A percentile compares a stretch with the other conserved stretches of the same genome.
These are phyloP conservation scores for Suhomyces emberorum DNA, from an alignment of 805 yeast genomes.

Conservation along the genomic window DNA sequence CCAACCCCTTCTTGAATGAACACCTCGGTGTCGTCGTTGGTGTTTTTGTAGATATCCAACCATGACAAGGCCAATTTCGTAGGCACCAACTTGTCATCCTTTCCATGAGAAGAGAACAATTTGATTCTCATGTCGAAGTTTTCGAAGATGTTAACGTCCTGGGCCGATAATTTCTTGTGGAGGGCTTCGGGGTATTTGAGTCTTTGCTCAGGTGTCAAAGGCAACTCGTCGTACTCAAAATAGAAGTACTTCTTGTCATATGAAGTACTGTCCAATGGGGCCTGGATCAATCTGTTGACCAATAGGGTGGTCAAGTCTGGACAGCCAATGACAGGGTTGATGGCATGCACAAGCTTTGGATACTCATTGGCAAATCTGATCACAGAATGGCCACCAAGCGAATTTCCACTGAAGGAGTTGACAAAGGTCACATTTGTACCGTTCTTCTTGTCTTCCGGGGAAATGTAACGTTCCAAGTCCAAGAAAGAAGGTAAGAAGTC, in stretches of 20 bases:
- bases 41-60: slow-evolving; percentile 26
- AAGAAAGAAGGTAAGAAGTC: slow-evolving; percentile 43
- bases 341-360: slow-evolving; percentile 35
- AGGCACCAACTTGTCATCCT: slow-evolving; percentile 36
- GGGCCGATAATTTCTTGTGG: slow-evolving; percentile 26
- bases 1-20: slow-evolving; percentile 29
- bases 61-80: slow-evolving; percentile 28
- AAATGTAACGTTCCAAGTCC: slow-evolving; percentile 28
- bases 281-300: slow-evolving; percentile 34
- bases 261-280: slow-evolving; percentile 12
- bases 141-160: slow-evolving; percentile 32
- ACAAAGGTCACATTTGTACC: slow-evolving; percentile 22
- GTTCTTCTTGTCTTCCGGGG: slow-evolving; percentile 11
- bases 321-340: slow-evolving; percentile 52
- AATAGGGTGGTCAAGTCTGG: slow-evolving; percentile 45
- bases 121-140: slow-evolving; percentile 31
- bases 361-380: slow-evolving; percentile 42
- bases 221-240: slow-evolving; percentile 32
- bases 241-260: slow-evolving; percentile 31
- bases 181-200: slow-evolving; percentile 26
- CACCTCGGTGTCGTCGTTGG: slow-evolving; percentile 22
- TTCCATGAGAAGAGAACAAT: slow-evolving; percentile 37
- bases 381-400: slow-evolving; percentile 58
- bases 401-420: slow-evolving; percentile 47
- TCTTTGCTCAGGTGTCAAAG: slow-evolving; percentile 24